These are phyloP conservation scores for Ogataea nakhonphanomensis DNA, from an alignment of 805 yeast species.

Conservation along the genomic window DNA sequence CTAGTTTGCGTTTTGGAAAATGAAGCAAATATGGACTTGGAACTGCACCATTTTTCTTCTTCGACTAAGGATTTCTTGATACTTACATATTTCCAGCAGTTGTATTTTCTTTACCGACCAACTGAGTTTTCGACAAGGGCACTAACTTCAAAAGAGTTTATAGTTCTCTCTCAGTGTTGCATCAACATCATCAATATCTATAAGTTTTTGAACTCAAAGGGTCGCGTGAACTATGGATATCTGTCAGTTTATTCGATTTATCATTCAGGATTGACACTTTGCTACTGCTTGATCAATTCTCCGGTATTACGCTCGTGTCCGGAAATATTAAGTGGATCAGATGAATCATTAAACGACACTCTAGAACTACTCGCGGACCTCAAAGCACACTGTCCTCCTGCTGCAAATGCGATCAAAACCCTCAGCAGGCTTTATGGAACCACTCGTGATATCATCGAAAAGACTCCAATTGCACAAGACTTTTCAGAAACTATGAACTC, in stretches of 20 bases:
- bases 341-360: conserved; percentile 8
- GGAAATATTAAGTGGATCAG: conserved; percentile 5
- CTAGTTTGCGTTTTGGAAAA: conserved; percentile 9
- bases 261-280: conserved; percentile 19
- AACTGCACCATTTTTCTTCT: neutral
- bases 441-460: conserved; percentile 4
- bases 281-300: conserved; percentile 21
- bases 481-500: neutral
- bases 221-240: conserved; percentile 21
- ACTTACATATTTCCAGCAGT: conserved; percentile 20
- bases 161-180: conserved; percentile 14
- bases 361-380: conserved; percentile 2
- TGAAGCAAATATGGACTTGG: neutral
- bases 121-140: conserved; percentile 3
- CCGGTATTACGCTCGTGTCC: conserved; percentile 10
- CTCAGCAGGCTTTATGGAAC: conserved; percentile 8
- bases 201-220: conserved; percentile 5
- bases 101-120: conserved; percentile 20
- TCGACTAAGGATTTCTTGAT: conserved; percentile 14
- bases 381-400: conserved; percentile 1
- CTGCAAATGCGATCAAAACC: conserved; percentile 12
- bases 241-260: conserved; percentile 22
- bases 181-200: conserved; percentile 14
- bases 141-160: conserved; percentile 8
- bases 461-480: neutral